Evolutionary conservation across 768 basidiomycete species (phyloP).

Genomic region (Paxillus rubicundulus): DNA sequence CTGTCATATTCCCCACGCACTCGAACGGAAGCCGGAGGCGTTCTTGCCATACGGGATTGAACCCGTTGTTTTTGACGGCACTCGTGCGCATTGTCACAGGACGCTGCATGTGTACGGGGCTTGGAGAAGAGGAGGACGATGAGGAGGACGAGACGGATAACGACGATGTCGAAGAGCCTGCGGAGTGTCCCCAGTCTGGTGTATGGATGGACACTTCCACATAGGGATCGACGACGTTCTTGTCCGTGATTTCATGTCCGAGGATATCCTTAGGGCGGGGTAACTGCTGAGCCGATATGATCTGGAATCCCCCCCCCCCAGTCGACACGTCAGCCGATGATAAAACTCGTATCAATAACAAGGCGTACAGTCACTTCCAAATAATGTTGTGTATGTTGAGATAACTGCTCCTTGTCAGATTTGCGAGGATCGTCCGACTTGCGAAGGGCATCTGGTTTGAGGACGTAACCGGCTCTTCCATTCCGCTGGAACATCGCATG

Average conservation of each 20-base stretch:
- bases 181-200: constrained; percentile 61
- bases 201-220: constrained; percentile 78
- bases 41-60: constrained; percentile 89
- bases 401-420: constrained; percentile 58
- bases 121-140: constrained; percentile 2
- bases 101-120: constrained; percentile 36
- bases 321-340: not conserved
- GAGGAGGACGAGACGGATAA: constrained; percentile 6
- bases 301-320: constrained; percentile 25
- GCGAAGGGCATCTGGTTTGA: constrained; percentile 81
- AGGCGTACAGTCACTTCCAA: constrained; percentile 60
- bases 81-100: constrained; percentile 56
- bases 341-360: not conserved
- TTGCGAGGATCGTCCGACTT: constrained; percentile 47
- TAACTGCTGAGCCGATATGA: constrained; percentile 90
- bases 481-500: constrained; percentile 94
- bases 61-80: constrained; percentile 80
- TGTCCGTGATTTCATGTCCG: constrained; percentile 60
- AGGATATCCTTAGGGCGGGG: constrained; percentile 65
- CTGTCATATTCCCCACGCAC: constrained; percentile 71
- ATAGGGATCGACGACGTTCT: constrained; percentile 62
- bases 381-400: constrained; percentile 52
- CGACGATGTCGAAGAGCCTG: constrained; percentile 14
- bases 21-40: constrained; percentile 68
- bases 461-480: constrained; percentile 83